A percentile compares a stretch with the other conserved stretches of the same genome.
These are phyloP conservation scores for Populus alba DNA, from an alignment of 345 rosid species.

Conservation along the genomic window DNA sequence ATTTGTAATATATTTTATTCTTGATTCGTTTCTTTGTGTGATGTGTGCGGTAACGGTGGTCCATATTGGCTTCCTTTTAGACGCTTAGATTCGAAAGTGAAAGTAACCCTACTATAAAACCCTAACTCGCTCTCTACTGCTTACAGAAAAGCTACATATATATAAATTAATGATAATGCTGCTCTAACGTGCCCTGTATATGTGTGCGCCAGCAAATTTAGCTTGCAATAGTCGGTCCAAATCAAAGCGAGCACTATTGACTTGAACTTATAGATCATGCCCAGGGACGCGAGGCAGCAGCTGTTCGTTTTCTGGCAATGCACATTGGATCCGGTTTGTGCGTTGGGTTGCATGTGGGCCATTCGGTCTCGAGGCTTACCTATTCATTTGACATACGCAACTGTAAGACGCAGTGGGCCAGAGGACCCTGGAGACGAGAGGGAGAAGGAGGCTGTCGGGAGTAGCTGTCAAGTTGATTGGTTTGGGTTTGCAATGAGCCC, in stretches of 20 bases:
- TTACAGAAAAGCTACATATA: neutral
- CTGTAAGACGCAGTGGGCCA: no score
- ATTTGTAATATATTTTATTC: constrained; percentile 3
- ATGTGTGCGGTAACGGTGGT: constrained; percentile 25
- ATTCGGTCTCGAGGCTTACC: neutral
- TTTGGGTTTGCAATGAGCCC: neutral
- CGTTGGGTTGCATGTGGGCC: neutral
- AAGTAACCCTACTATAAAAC: constrained; percentile 30
- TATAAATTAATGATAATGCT: constrained; percentile 6
- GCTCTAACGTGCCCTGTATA: neutral
- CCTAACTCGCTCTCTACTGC: constrained; percentile 13
- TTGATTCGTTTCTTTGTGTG: neutral
- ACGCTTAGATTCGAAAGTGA: constrained; percentile 37
- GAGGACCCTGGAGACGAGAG: no score
- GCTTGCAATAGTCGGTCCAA: no score
- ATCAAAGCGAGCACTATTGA: neutral
- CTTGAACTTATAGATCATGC: neutral
- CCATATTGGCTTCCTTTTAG: constrained; percentile 18
- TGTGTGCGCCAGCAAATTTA: neutral
- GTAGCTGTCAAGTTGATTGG: neutral
- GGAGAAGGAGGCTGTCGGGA: no score
- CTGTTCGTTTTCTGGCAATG: neutral
- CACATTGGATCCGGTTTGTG: neutral
- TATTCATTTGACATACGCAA: neutral
- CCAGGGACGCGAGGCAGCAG: neutral